Percentiles rank a stretch among this genome's conserved stretches.
Conservation (phyloP, 148 eudicot species). For the Linanthus parryae region DNA sequence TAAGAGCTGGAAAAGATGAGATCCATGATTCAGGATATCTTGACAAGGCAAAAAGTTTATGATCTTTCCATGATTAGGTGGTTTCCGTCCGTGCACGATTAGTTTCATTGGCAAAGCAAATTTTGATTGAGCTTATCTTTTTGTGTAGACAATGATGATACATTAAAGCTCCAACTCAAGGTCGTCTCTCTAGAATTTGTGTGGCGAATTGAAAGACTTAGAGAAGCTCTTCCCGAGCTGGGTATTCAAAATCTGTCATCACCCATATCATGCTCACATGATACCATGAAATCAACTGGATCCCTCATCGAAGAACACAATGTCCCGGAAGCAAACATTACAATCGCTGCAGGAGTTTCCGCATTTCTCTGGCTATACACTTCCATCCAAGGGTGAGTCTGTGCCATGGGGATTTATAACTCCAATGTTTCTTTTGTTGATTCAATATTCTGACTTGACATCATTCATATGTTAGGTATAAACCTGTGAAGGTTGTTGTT, state of each 20-base stretch:
- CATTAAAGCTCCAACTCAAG: conserved; percentile 60
- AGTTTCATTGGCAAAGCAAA: no score
- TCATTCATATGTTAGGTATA: conserved; percentile 36
- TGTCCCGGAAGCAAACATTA: conserved; percentile 66
- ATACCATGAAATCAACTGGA: conserved; percentile 42
- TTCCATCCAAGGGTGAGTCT: conserved; percentile 64
- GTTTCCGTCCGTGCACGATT: no score
- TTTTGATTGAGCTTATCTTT: no score
- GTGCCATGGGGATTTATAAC: no score
- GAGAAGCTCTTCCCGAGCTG: conserved; percentile 44
- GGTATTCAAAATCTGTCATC: conserved; percentile 32
- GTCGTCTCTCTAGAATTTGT: conserved; percentile 73
- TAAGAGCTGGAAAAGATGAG: no score
- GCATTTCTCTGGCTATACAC: conserved; percentile 90
- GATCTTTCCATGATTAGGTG: no score
- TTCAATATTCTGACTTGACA: conserved; percentile 11
- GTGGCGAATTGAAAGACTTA: conserved; percentile 66
- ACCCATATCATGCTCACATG: conserved; percentile 62
- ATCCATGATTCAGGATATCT: no score
- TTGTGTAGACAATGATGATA: conserved; percentile 41
- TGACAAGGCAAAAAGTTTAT: no score
- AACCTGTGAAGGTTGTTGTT: conserved; percentile 66
- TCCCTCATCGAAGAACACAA: conserved; percentile 57
- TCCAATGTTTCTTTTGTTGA: neutral
- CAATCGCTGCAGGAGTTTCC: conserved; percentile 69